Base-by-base conservation (phyloP, 176 grass and related monocot species). In the Triticum monococcum region DNA sequence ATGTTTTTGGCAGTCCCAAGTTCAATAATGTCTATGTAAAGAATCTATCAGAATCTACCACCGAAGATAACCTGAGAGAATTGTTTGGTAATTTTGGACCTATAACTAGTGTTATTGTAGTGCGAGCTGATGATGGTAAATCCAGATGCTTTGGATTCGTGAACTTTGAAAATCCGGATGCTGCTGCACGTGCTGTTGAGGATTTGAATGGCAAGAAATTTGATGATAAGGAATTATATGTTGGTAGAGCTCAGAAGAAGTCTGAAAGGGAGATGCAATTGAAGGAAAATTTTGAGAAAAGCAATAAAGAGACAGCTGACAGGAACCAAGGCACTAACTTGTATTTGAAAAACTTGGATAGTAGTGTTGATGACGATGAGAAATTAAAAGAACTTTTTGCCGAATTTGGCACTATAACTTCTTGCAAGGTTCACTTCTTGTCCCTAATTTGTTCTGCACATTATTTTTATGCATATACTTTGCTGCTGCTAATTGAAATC, bases 21-120 rank as follows among this genome's bases (percentile, higher is more conserved):
- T 94, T 94, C 56, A 91, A 87, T 78, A 94, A 94, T 71, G 87
- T 94, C 7, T 94, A 85, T 35, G 92, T 94, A 56, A 94, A 94
- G 63, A 94, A 94, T 64, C 66, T 94, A 20, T 72, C 84, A 20
- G 92, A 94, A 22, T 70, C 89, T 8, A 91, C 89, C 12, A 90
- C 84, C 25, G 87, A 86, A 80, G 92, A 94, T 13, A 80, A 92
- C 74, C 36, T 94, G 30, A 50, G 71, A 33, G 82, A 89, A 41
- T 64, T 59, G 12, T 94, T 94, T 70, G 90, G 81, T 33, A 24
- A 89, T 80, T 94, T 77, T 71, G 92, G 92, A 11, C 79, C 41
- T 72, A 92, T 94, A 81, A 94, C 92, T 8, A 94, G 92, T 75
- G 84, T 88, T 23, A 59, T 94, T 65, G 87, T 94, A 22, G 87